Evolutionary conservation across 768 basidiomycete species (phyloP), one percentile per base, ranked within the genome.

Genomic region (Xerocomus spinulosus): DNA sequence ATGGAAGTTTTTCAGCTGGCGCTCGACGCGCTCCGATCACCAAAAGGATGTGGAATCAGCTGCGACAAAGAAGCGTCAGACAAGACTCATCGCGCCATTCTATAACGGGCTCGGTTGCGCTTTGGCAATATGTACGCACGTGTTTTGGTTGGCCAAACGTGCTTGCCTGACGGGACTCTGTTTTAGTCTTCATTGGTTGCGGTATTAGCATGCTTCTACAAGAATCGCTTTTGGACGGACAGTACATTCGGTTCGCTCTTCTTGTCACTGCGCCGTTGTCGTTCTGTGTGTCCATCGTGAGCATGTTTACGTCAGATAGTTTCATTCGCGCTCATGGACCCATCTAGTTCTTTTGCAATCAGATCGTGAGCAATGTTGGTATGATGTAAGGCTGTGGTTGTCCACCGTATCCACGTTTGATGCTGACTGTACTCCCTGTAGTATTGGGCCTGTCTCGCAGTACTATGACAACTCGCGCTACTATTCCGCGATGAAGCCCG

Each of bases 401-500:
- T 24, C 21, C 4, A 14, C n/a, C 1, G 5, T 17, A 32, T 18
- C 29, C 30, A 32, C 13, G n/a, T 6, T 29, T 15, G 1, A 12
- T n/a, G 1, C 37, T 48, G 35, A 30, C 41, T 39, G 45, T 50
- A n/a, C 9, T 30, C 8, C 51, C 23, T 17, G 12, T 32, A 86
- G 85, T 9, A 55, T 92, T 50, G 91, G 91, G 21, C 91, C 91
- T 17, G 84, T 93, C 38, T 81, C 89, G 6, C 91, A 92, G 54
- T 89, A 80, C 63, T 81, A 87, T 60, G 82, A 91, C 57, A 92
- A 92, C 63, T 90, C 88, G 0, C 78, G 76, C 32, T 93, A 85
- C 66, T 93, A 88, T 61, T 90, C 87, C 10, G 86, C 87, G 10
- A 65, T 76, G 42, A 73, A 72, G 36, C 85, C 87, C 0, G 73